These are phyloP conservation scores for Celoporthe dispersa DNA, from an alignment of 2,329 filamentous ascomycete genomes.

Conservation along the genomic window DNA sequence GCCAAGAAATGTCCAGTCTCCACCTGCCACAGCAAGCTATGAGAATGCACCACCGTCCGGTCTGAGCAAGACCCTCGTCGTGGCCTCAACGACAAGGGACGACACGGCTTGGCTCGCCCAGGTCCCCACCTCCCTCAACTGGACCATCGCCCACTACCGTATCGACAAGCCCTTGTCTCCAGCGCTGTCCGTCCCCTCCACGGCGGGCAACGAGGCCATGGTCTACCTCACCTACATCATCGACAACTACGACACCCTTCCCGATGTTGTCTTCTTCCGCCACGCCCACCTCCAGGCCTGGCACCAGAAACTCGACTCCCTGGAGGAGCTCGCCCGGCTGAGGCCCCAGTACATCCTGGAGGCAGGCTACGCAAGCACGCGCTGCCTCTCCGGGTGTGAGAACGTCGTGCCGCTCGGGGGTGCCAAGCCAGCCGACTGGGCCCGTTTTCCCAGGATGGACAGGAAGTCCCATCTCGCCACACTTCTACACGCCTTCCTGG, in stretches of 20 bases:
- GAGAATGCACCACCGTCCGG: neutral
- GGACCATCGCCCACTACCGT: conserved; percentile 34
- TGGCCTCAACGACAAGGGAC: conserved; percentile 29
- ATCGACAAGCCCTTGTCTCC: conserved; percentile 32
- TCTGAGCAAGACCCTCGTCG: conserved; percentile 30
- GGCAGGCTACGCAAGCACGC: conserved; percentile 63
- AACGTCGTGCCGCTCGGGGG: conserved; percentile 34
- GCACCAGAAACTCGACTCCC: conserved; percentile 61
- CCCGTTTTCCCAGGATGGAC: neutral
- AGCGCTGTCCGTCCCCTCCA: conserved; percentile 33
- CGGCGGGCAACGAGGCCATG: conserved; percentile 62
- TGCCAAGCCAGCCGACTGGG: conserved; percentile 1
- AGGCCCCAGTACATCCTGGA: conserved; percentile 55
- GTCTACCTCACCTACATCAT: conserved; percentile 66
- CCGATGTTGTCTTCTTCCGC: conserved; percentile 63
- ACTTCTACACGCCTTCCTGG: conserved; percentile 33
- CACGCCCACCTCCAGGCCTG: conserved; percentile 59
- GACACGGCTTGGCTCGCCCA: conserved; percentile 30
- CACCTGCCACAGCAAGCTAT: neutral
- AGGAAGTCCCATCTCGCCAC: conserved; percentile 32
- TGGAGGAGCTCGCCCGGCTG: conserved; percentile 53
- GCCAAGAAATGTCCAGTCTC: neutral
- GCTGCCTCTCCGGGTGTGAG: conserved; percentile 49
- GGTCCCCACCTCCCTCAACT: conserved; percentile 27
- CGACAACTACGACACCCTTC: conserved; percentile 62